Conservation (phyloP, 1,139 yeast genomes). For the Debaryomyces coudertii region DNA sequence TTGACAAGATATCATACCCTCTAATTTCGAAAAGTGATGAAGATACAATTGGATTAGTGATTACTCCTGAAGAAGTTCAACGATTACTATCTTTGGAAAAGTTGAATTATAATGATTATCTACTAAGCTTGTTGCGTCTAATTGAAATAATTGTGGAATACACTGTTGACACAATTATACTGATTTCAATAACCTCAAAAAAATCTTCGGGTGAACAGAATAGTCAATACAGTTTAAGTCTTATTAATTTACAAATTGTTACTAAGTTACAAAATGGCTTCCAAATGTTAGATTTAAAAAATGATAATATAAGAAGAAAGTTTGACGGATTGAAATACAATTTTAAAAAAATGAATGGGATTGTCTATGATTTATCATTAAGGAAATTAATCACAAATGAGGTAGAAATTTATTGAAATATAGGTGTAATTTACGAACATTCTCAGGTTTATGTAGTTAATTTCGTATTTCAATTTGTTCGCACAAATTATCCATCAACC, state of each 20-base stretch:
- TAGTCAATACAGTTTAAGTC: conserved; percentile 25
- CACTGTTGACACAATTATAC: conserved; percentile 31
- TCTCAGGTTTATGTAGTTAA: too few relatives aligned
- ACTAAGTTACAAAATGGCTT: conserved; percentile 32
- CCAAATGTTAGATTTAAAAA: conserved; percentile 35
- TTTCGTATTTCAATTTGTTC: too few relatives aligned
- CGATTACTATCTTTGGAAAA: conserved; percentile 16
- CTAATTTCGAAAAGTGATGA: conserved; percentile 13
- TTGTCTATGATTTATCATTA: conserved; percentile 32
- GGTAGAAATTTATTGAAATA: conserved; percentile 15
- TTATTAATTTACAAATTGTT: conserved; percentile 30
- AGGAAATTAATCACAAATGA: conserved; percentile 21
- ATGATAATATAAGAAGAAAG: conserved; percentile 32
- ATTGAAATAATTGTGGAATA: conserved; percentile 33
- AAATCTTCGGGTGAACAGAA: conserved; percentile 8
- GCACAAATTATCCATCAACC: too few relatives aligned
- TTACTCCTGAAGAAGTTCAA: conserved; percentile 24
- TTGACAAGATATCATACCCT: conserved; percentile 13
- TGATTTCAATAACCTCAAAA: conserved; percentile 22
- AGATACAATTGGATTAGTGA: conserved; percentile 21
- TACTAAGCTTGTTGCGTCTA: conserved; percentile 27
- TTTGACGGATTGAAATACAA: conserved; percentile 36
- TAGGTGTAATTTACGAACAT: too few relatives aligned
- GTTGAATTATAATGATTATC: conserved; percentile 27
- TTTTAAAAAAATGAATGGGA: conserved; percentile 31